Evolutionary conservation across 2,329 filamentous ascomycete species (phyloP).

Genomic region (Fusarium piperis): DNA sequence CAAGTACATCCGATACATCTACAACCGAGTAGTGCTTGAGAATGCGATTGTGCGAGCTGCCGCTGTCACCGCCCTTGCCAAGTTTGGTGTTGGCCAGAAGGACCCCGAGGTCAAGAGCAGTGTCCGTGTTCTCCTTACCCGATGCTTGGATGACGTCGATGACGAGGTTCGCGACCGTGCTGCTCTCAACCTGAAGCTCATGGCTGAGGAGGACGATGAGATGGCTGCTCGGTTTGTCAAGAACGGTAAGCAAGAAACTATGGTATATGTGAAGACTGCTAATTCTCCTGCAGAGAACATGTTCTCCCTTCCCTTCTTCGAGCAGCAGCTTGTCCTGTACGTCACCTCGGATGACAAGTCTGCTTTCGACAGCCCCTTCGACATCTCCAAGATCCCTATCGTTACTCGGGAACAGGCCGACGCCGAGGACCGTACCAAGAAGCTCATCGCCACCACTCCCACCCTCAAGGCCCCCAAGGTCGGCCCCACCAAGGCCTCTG

Average conservation of each 20-base stretch:
- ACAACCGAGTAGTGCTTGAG: slow-evolving; percentile 96
- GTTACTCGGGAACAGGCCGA: slow-evolving; percentile 96
- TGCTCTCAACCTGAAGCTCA: slow-evolving; percentile 89
- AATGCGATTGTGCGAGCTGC: slow-evolving; percentile 96
- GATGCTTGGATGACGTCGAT: slow-evolving; percentile 96
- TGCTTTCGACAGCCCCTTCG: slow-evolving; percentile 86
- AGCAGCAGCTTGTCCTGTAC: slow-evolving; percentile 97
- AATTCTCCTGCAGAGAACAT: slow-evolving; percentile 75
- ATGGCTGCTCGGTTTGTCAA: slow-evolving; percentile 89
- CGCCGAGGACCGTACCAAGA: slow-evolving; percentile 96
- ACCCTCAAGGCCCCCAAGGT: slow-evolving; percentile 93
- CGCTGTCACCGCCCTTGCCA: slow-evolving; percentile 93
- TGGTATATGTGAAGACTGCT: not conserved
- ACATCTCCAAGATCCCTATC: slow-evolving; percentile 88
- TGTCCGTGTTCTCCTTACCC: slow-evolving; percentile 88
- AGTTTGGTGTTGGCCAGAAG: slow-evolving; percentile 96
- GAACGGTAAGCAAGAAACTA: slow-evolving; percentile 69
- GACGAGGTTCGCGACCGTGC: slow-evolving; percentile 97
- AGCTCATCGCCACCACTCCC: slow-evolving; percentile 90
- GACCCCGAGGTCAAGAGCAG: slow-evolving; percentile 97
- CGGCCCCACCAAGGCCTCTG: slow-evolving; percentile 76
- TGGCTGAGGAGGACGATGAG: slow-evolving; percentile 92
- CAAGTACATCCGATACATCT: slow-evolving; percentile 99
- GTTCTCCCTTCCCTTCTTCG: slow-evolving; percentile 93
- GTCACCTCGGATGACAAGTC: slow-evolving; percentile 91